Conservation (phyloP, 2,329 filamentous ascomycete genomes). For the Passalora sequoiae region DNA sequence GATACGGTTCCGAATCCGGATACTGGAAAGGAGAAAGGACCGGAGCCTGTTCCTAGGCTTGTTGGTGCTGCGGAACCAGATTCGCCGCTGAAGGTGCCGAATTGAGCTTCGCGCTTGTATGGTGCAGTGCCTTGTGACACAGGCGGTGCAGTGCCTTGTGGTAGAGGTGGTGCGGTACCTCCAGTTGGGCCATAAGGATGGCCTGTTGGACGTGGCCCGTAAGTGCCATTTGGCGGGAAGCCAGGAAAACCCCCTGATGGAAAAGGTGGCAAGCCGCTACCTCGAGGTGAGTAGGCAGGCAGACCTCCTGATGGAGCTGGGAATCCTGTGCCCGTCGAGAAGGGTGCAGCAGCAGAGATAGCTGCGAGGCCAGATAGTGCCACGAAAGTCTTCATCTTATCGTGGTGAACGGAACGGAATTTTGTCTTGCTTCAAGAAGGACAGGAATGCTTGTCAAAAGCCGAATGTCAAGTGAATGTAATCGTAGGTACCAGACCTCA, state of each 20-base stretch:
- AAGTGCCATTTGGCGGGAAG: constrained; percentile 1
- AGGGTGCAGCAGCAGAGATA: constrained; percentile 6
- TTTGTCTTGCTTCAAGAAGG: not conserved
- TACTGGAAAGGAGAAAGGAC: not conserved
- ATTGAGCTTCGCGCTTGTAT: constrained; percentile 1
- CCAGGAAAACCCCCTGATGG: constrained; percentile 1
- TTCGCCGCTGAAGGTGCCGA: constrained; percentile 1
- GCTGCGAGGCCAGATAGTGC: constrained; percentile 6
- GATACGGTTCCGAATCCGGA: not conserved
- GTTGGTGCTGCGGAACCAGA: constrained; percentile 9
- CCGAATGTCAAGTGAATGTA: not conserved
- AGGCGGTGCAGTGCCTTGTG: not conserved
- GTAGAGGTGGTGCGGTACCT: constrained; percentile 4
- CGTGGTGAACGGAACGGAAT: not conserved
- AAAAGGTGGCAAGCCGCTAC: not conserved
- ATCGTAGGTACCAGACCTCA: constrained; percentile 8
- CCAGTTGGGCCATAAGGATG: not conserved
- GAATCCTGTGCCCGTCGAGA: not conserved
- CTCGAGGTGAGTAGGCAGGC: not conserved
- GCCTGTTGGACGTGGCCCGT: not conserved
- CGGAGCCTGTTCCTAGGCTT: constrained; percentile 2
- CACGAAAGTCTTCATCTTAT: constrained; percentile 8
- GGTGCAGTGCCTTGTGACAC: not conserved
- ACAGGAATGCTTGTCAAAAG: constrained; percentile 1
- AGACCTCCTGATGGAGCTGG: not conserved